Base-by-base conservation (phyloP, 805 yeast genomes). In the Yamadazyma philogaea region DNA sequence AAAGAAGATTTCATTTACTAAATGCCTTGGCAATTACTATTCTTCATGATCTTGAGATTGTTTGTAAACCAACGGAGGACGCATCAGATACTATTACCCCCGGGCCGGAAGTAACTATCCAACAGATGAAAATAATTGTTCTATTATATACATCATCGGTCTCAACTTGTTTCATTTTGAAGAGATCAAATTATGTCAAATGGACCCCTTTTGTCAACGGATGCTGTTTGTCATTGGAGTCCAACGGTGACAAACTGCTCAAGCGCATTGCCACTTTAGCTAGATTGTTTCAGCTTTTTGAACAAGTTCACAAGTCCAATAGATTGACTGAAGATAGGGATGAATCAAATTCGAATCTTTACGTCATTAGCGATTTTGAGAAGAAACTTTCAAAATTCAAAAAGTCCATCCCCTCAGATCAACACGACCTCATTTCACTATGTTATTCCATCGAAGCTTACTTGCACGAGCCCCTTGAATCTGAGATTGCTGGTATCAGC, bases 1-100 rank as follows among this genome's bases (percentile, higher is more conserved):
- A 84, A 52, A 78, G 95, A 44, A 77, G 95, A 37, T 81, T 82
- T 49, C 93, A 86, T 56, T 66, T 87, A 40, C 72, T 87, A 48
- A 78, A 79, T 42, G 68, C 78, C 11, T 66, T 87, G 17, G 79
- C 89, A 40, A 78, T 82, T 11, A 70, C 84, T 3, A 68, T 89
- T 61, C 74, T 85, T 1, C 83, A 79, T 52, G 96, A 89, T 58
- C 63, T 89, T 41, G 95, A 95, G 0, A 71, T 88, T 4, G 78
- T 79, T 18, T 78, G 83, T 20, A 56, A 77, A 34, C 72, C 78
- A 14, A 33, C 53, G 3, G 40, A 33, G 12, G 41, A 28, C 7
- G 15, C 19, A 6, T 3, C 7, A 10, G 26, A 34, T 34, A 21
- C 8, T 6, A 20, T 20, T 11, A 26, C 38, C 14, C 26, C 32